Percentiles rank a stretch among this genome's conserved stretches.
Conservation (phyloP, 2,329 filamentous ascomycete genomes). For the Alternaria novae-zelandiae region DNA sequence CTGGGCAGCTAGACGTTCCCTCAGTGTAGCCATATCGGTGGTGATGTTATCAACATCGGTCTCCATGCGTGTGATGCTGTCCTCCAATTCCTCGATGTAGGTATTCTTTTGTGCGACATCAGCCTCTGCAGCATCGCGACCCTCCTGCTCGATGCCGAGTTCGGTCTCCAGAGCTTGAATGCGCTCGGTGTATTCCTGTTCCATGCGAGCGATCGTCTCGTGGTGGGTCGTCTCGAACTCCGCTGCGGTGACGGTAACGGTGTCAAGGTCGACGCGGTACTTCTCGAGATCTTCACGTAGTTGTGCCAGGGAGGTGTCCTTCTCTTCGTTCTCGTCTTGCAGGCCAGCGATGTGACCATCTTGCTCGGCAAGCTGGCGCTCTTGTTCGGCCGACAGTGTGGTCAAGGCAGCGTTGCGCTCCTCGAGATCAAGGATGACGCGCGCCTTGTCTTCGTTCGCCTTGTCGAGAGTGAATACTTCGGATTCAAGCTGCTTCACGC, state of each 20-base stretch:
- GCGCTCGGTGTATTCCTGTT: conserved; percentile 46
- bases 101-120: conserved; percentile 48
- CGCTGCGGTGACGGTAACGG: conserved; percentile 46
- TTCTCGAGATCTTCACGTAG: conserved; percentile 48
- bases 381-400: conserved; percentile 41
- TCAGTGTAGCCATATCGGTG: conserved; percentile 41
- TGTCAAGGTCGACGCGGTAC: conserved; percentile 49
- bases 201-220: conserved; percentile 46
- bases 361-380: conserved; percentile 40
- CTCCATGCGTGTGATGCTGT: conserved; percentile 46
- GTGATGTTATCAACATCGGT: conserved; percentile 43
- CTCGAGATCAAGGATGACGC: conserved; percentile 48
- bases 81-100: conserved; percentile 50
- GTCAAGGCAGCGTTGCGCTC: conserved; percentile 34
- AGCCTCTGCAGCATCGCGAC: conserved; percentile 48
- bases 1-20: conserved; percentile 45
- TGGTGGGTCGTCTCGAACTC: conserved; percentile 50
- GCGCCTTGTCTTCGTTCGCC: conserved; percentile 46
- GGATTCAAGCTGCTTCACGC: conserved; percentile 45
- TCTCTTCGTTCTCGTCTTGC: conserved; percentile 38
- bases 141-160: conserved; percentile 46
- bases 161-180: conserved; percentile 47
- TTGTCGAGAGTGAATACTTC: conserved; percentile 47
- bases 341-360: conserved; percentile 38
- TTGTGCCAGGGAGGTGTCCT: conserved; percentile 44